Base-by-base conservation (phyloP, 208 protist genomes). In the Acanthamoeba triangularis region DNA sequence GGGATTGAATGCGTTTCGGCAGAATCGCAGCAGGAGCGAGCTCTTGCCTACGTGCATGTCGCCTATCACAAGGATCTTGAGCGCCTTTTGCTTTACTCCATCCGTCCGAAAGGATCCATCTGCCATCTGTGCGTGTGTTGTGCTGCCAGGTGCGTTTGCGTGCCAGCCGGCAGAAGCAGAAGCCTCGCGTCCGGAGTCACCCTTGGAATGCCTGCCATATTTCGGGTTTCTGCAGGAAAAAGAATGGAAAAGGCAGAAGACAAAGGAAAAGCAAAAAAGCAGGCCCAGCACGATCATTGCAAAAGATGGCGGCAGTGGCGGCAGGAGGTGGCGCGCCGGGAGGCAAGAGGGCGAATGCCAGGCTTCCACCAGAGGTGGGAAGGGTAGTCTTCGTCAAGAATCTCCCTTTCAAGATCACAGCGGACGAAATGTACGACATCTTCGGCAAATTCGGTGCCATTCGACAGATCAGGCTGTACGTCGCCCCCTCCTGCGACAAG, bases 401-500 rank as follows among this genome's bases (percentile, higher is more conserved):
- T 90, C 95, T 99, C 37, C 98, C 98, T 25, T 99, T 98, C 93
- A 98, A 99, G 87, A 98, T 99, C 54, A 98, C 97, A 6, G 92
- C 96, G 23, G 98, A 98, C 33, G 98, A 99, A 82, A 88, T 99
- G 41, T 99, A 99, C 96, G 98, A 99, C 69, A 96, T 99, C 14
- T 99, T 99, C 95, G 98, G 98, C 74, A 98, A 98, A 61, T 99
- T 97, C 96, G 98, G 98, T 47, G 97, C 98, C 28, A 98, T 99
- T 61, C 74, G 98, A 91, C 98, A 99, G 94, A 98, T 99, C 30
- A 94, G 98, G 65, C 49, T 98, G 97, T 98, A 95, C 59, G 96
- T 82, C 67, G 8, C 37, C 25, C 84, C 59, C 54, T 69, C 54
- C 28, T 47, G 7, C 6, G 1, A 7, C n/a, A 11, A 3, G 49